Percentiles rank a stretch among this genome's conserved stretches.
Evolutionary conservation across 2,329 filamentous ascomycete species (phyloP).

Genomic region (Colletotrichum sp.): DNA sequence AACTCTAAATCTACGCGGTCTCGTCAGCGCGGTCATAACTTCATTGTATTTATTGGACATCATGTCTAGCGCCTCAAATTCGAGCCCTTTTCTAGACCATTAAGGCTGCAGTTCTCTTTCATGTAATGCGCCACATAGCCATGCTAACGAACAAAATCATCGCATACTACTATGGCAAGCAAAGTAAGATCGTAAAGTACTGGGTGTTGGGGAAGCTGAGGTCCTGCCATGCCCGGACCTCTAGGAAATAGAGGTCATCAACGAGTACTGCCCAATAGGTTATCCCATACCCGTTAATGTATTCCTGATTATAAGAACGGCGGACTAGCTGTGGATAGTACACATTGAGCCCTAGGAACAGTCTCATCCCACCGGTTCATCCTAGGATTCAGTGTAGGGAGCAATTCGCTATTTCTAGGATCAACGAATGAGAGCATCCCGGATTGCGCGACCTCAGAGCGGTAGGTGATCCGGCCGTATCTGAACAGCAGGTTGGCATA

Average conservation of each 20-base stretch:
- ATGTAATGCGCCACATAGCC: neutral
- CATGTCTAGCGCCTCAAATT: neutral
- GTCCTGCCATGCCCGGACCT: neutral
- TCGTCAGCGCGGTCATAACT: neutral
- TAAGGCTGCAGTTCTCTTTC: neutral
- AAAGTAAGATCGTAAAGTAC: neutral
- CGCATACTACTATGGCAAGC: neutral
- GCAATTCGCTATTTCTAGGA: neutral
- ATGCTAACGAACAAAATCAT: neutral
- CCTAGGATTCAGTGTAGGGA: neutral
- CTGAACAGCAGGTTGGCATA: neutral
- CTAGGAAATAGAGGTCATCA: neutral
- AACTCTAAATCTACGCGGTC: neutral
- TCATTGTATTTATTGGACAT: neutral
- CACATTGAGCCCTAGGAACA: neutral
- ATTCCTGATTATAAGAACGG: accelerated
- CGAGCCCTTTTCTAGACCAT: neutral
- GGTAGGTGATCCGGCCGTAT: neutral
- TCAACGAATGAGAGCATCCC: neutral
- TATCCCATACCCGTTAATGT: neutral
- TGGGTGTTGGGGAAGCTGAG: neutral
- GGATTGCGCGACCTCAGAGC: neutral
- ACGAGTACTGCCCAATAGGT: neutral
- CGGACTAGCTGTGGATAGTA: neutral
- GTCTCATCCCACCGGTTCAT: neutral